Base-by-base conservation (phyloP, 1,284 basidiomycete species). In the Austropuccinia psidii region DNA sequence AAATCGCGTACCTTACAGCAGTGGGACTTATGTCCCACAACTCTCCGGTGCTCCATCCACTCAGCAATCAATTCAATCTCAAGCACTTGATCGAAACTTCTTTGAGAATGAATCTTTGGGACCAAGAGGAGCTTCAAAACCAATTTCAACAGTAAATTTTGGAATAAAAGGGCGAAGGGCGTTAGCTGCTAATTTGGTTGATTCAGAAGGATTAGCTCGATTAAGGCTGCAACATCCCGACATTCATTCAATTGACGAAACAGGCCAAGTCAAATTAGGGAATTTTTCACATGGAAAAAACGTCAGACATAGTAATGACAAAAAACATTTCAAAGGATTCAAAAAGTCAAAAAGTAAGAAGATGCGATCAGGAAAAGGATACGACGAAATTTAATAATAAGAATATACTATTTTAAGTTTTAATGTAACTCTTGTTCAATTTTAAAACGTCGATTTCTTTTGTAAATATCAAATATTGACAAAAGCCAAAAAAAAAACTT, bases 251-350 rank as follows among this genome's bases (percentile, higher is more conserved):
- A 86, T 87, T 0, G 84, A 91, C 73, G 89, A 93, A 79, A 93
- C 92, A 2, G 87, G 85, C 31, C 83, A 83, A 19, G 78, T 90
- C 60, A 75, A 13, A 27, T n/a, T 50, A 50, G 21, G n/a, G 61
- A 61, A 75, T n/a, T n/a, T n/a, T 77, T 76, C 61, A 82, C 80
- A 49, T 83, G 83, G 83, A 52, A 84, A 81, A 69, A 80, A 82
- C 52, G 83, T 82, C 21, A 83, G 80, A 27, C 83, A 83, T 49
- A 68, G 68, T 66, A 76, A 76, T 9, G 86, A 86, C 24, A 97
- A 96, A 84, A 94, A 93, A 80, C 89, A 90, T 78, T 90, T 91
- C 84, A 98, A 94, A 83, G 90, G 88, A 78, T 85, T 82, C 88
- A 2, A 15, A 1, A 49, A 39, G 35, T 29, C 55, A 45, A 91